Percentiles rank a stretch among this genome's conserved stretches.
These are phyloP conservation scores for Paecilomyces niveus DNA, from an alignment of 2,329 filamentous ascomycete genomes.

Conservation along the genomic window DNA sequence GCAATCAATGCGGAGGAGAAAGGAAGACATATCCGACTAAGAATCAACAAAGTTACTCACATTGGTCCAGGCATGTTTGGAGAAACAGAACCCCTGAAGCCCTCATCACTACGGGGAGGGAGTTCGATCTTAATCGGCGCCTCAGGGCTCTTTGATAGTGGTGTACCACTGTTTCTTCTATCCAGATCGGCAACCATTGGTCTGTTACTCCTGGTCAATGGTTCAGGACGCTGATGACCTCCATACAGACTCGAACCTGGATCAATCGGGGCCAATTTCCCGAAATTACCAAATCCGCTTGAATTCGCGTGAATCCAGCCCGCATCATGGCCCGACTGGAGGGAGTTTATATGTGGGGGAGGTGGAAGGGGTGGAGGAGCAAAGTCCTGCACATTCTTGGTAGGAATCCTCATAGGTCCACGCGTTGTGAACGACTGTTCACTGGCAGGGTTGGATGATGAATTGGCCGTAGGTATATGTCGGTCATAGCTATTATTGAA, in stretches of 20 bases:
- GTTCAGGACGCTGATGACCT: conserved; percentile 32
- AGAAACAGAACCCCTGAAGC: conserved; percentile 26
- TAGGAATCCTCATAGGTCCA: conserved; percentile 58
- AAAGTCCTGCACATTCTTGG: conserved; percentile 39
- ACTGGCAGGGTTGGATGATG: conserved; percentile 31
- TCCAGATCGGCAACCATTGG: conserved; percentile 32
- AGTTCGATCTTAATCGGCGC: conserved; percentile 30
- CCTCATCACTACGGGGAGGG: conserved; percentile 22
- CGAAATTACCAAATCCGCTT: conserved; percentile 41
- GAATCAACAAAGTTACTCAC: conserved; percentile 17
- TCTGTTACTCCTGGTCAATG: conserved; percentile 23
- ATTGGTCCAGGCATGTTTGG: conserved; percentile 22
- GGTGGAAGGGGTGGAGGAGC: conserved; percentile 60
- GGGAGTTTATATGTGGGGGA: conserved; percentile 53
- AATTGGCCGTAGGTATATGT: conserved; percentile 27
- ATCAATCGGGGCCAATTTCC: conserved; percentile 40
- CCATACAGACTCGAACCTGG: conserved; percentile 46
- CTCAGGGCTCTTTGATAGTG: conserved; percentile 23
- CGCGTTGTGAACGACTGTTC: conserved; percentile 36
- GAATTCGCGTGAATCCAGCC: conserved; percentile 59
- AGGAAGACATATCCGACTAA: not conserved
- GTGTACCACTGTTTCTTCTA: conserved; percentile 21
- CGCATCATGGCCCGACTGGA: conserved; percentile 51
- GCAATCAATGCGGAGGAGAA: not conserved
- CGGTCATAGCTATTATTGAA: conserved; percentile 26